Percentiles rank a stretch among this genome's conserved stretches.
Conservation (phyloP, 2,329 filamentous ascomycete genomes). For the Fusarium neocosmosporiellum region DNA sequence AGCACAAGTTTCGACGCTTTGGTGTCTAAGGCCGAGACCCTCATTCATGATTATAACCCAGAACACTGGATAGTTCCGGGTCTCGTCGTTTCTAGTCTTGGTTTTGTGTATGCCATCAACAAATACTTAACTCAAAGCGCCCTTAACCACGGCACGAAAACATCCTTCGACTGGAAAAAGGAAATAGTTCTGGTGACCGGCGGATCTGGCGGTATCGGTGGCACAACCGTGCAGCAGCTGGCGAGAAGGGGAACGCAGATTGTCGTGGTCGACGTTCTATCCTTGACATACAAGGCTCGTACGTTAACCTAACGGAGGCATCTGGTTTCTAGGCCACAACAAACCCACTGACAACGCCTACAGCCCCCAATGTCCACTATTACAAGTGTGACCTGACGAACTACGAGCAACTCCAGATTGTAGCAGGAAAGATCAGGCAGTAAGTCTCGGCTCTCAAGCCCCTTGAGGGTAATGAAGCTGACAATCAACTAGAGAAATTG, state of each 20-base stretch:
- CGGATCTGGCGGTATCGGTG: constrained; percentile 70
- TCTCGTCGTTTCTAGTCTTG: not conserved
- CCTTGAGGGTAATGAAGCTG: not conserved
- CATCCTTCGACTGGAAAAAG: constrained; percentile 62
- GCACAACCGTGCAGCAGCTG: constrained; percentile 62
- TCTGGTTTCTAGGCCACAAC: accelerated
- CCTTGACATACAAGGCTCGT: constrained; percentile 5
- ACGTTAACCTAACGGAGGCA: not conserved
- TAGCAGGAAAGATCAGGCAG: constrained; percentile 52
- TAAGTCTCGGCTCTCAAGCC: not conserved
- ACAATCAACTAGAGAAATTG: constrained; percentile 52
- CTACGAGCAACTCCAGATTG: constrained; percentile 54
- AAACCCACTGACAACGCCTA: not conserved
- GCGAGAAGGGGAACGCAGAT: constrained; percentile 65
- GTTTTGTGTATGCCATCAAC: not conserved
- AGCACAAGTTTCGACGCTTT: not conserved
- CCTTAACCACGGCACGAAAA: constrained; percentile 54
- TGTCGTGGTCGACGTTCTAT: constrained; percentile 66
- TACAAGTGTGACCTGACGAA: constrained; percentile 68
- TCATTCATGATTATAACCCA: not conserved
- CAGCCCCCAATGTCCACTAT: constrained; percentile 56
- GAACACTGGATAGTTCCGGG: not conserved
- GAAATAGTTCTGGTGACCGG: constrained; percentile 71
- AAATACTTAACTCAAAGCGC: not conserved
- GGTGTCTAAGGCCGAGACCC: not conserved